Evolutionary conservation across 805 yeast species (phyloP).

Genomic region (Nematodospora valgi): DNA sequence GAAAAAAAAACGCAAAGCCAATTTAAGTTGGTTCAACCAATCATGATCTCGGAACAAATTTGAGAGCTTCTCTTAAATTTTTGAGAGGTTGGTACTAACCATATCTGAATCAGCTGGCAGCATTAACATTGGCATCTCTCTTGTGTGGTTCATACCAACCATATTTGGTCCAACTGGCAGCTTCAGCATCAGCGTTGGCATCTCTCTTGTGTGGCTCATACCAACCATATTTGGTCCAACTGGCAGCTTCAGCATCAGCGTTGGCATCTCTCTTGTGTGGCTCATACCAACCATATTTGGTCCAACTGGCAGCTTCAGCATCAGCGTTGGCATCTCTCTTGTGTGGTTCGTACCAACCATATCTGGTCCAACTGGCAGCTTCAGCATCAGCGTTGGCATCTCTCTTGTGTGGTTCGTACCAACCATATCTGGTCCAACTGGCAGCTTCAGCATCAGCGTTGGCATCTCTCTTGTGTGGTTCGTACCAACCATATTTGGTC

Average conservation of each 20-base stretch:
- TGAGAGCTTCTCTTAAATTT: no score
- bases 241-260: conserved; percentile 4
- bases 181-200: conserved; percentile 2
- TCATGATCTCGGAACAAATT: no score
- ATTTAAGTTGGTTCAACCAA: no score
- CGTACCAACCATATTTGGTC: conserved; percentile 4
- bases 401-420: conserved; percentile 4
- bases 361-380: conserved; percentile 6
- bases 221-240: conserved; percentile 5
- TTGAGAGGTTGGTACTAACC: conserved; percentile 4
- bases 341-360: conserved; percentile 4
- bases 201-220: conserved; percentile 4
- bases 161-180: conserved; percentile 6
- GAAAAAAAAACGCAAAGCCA: no score
- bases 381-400: conserved; percentile 3
- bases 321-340: conserved; percentile 6
- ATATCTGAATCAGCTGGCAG: conserved; percentile 1
- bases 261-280: conserved; percentile 5
- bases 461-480: conserved; percentile 4
- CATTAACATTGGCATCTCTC: not conserved
- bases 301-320: conserved; percentile 6
- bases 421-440: conserved; percentile 4
- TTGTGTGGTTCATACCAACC: conserved; percentile 6
- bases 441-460: conserved; percentile 4
- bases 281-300: conserved; percentile 5